Base-by-base conservation (phyloP, 2,329 filamentous ascomycete genomes). In the Ascochyta lentis region DNA sequence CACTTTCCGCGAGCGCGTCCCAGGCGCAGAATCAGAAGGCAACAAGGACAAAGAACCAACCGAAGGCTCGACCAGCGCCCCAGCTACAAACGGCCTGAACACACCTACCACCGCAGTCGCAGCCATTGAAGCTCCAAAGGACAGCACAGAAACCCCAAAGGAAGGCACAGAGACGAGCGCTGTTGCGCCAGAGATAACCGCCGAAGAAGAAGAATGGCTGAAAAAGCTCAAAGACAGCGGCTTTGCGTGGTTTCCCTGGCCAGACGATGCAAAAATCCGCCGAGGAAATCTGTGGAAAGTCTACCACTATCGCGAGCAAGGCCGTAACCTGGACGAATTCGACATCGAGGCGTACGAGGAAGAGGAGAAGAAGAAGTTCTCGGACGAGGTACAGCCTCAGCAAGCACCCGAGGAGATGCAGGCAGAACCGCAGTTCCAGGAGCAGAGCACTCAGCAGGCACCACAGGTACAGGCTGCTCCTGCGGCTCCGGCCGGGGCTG, bases 201-300 rank as follows among this genome's bases (percentile, higher is more conserved):
- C 63, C 6, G 65, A 73, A 38, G 67, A 74, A 50, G 67, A 66
- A 27, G 72, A 74, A 48, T 75, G 72, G 70, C 49, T 73, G 23
- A 64, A 64, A 55, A 71, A 71, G 55, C 66, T 73, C 53, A 63
- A 67, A 12, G 66, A 67, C 43, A 67, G 59, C 52, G 59, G 66
- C 16, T 54, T 66, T 6, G 53, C 60, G 2, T 96, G 92, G 77
- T 82, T 86, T 42, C 91, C 91, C 0, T 96, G 91, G 91, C 91
- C 91, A 0, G 80, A 80, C 26, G 86, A 91, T 59, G 85, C 88
- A 29, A 83, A 86, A 56, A 90, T 95, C 59, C 83, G 86, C 29
- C 78, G 79, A 15, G 90, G 91, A 33, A 86, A 87, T 1, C 79
- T 96, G 38, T 65, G 63, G 54, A 65, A 67, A n/a, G 42, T 69